A percentile compares a stretch with the other conserved stretches of the same genome.
Evolutionary conservation across 2,329 filamentous ascomycete species (phyloP).

Genomic region (Meredithiella fracta): DNA sequence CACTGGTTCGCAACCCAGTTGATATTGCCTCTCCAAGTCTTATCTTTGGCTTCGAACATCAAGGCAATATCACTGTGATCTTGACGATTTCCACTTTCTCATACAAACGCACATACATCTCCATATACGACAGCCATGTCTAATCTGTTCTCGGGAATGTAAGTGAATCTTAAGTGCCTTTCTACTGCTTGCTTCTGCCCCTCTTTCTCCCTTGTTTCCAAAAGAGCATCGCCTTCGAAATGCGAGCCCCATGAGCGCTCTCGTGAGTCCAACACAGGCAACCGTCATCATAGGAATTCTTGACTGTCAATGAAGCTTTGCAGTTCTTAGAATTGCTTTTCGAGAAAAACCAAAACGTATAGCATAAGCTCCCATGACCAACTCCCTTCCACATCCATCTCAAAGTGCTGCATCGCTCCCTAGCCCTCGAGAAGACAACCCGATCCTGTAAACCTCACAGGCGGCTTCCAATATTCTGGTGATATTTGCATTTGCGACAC

Average conservation of each 20-base stretch:
- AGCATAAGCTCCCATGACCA: background rate
- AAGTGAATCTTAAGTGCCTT: constrained; percentile 23
- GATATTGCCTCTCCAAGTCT: background rate
- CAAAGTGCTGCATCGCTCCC: background rate
- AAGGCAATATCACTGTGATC: background rate
- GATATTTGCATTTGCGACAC: too few relatives aligned
- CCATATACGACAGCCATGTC: constrained; percentile 29
- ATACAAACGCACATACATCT: background rate
- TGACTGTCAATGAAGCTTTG: too few relatives aligned
- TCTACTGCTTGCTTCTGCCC: constrained; percentile 8
- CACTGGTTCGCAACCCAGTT: background rate
- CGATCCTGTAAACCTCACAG: background rate
- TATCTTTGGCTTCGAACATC: background rate
- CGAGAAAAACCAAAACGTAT: background rate
- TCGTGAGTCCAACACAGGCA: background rate
- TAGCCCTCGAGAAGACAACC: background rate
- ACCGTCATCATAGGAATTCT: too few relatives aligned
- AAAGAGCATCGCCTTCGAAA: background rate
- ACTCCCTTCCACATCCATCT: background rate
- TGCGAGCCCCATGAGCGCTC: background rate
- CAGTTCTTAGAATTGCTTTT: background rate
- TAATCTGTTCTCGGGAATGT: constrained; percentile 47
- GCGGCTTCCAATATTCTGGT: too few relatives aligned
- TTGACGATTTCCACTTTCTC: too few relatives aligned
- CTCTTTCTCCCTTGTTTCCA: constrained; percentile 6